Evolutionary conservation across 768 basidiomycete species (phyloP).

Genomic region (Rhizopogon rudus): DNA sequence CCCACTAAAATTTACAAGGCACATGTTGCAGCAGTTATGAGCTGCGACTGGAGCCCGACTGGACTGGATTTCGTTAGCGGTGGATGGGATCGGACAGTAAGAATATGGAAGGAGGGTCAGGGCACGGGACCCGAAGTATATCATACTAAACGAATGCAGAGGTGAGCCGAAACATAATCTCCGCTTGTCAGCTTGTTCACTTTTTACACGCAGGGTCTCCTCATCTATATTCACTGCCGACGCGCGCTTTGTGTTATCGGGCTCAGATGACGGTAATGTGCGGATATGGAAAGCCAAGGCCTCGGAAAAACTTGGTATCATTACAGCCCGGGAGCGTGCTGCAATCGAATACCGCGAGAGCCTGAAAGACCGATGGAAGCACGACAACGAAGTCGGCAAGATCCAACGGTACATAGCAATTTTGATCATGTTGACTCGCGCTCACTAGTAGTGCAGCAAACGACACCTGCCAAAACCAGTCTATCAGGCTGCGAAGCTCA

Average conservation of each 20-base stretch:
- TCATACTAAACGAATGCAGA: constrained; percentile 98
- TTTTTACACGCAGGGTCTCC: constrained; percentile 56
- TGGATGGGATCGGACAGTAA: constrained; percentile 91
- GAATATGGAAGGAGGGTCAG: constrained; percentile 87
- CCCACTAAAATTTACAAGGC: constrained; percentile 96
- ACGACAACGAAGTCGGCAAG: constrained; percentile 75
- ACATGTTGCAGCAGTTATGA: constrained; percentile 95
- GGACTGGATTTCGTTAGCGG: constrained; percentile 95
- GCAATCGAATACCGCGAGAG: constrained; percentile 90
- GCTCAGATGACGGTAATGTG: constrained; percentile 94
- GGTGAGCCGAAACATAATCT: constrained; percentile 38
- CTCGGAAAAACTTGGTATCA: constrained; percentile 84
- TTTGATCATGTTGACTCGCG: not conserved
- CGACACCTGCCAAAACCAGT: constrained; percentile 91
- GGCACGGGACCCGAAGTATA: constrained; percentile 87
- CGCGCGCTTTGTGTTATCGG: constrained; percentile 84
- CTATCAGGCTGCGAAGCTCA: constrained; percentile 81
- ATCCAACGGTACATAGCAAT: constrained; percentile 63
- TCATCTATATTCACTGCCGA: constrained; percentile 87
- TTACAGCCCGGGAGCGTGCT: constrained; percentile 87
- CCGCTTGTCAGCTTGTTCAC: not conserved
- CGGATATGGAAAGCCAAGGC: constrained; percentile 94
- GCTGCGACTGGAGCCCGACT: constrained; percentile 96
- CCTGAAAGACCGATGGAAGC: constrained; percentile 85
- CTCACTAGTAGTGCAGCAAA: constrained; percentile 36